phyloP scores from a whole-genome alignment of 163 green algal species.

The Smithsoniella earleae region DNA sequence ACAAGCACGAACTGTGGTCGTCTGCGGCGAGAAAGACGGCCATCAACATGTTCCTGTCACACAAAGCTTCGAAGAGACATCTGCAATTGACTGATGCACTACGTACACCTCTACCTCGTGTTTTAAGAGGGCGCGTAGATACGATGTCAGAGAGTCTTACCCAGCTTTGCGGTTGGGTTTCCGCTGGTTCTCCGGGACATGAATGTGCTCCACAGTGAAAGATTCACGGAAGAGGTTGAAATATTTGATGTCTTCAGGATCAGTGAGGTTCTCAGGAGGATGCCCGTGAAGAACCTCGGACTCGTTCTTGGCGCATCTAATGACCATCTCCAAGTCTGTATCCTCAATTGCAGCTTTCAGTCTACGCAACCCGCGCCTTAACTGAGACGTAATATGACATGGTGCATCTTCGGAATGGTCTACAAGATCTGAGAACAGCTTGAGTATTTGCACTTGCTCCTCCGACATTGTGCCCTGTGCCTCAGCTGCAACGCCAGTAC shows the following conservation, averaged over 20 bases:
- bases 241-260: constrained; percentile 15
- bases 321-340: constrained; percentile 14
- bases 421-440: constrained; percentile 6
- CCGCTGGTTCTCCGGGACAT: constrained; percentile 3
- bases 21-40: too few relatives aligned
- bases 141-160: not conserved
- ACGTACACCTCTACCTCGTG: too few relatives aligned
- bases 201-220: constrained; percentile 30
- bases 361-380: not conserved
- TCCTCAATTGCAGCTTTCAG: constrained; percentile 22
- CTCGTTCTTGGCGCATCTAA: constrained; percentile 3
- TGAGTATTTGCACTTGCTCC: not conserved
- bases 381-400: not conserved
- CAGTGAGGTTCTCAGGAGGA: not conserved
- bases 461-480: too few relatives aligned
- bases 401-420: not conserved
- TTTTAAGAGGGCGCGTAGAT: too few relatives aligned
- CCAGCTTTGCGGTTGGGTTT: not conserved
- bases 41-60: too few relatives aligned
- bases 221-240: constrained; percentile 28
- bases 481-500: too few relatives aligned
- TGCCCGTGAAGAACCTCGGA: too few relatives aligned
- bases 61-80: too few relatives aligned
- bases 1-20: not conserved
- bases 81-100: too few relatives aligned